Percentiles rank a stretch among this genome's conserved stretches.
Conservation (phyloP, 306 rosid genomes). For the Amphicarpaea edgeworthii region DNA sequence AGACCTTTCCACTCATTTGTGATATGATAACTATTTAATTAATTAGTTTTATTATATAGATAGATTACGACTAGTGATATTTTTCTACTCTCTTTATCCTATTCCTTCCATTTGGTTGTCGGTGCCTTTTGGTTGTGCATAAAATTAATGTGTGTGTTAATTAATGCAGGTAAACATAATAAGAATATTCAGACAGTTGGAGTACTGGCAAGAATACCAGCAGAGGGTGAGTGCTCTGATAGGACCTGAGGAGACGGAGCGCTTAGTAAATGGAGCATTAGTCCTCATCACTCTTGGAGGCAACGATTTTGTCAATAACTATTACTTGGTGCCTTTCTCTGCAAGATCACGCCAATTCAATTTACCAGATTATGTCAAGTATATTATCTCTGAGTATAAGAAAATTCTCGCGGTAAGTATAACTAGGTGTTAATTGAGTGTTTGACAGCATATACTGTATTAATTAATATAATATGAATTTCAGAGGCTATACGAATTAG, state of each 20-base stretch:
- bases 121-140: neutral
- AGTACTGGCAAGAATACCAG: slow-evolving; percentile 69
- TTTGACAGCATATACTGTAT: too few relatives aligned
- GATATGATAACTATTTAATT: neutral
- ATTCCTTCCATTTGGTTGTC: neutral
- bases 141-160: neutral
- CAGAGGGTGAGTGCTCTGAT: slow-evolving; percentile 57
- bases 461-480: too few relatives aligned
- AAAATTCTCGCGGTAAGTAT: slow-evolving; percentile 61
- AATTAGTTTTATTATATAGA: neutral
- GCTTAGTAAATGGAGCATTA: slow-evolving; percentile 59
- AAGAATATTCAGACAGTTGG: slow-evolving; percentile 65
- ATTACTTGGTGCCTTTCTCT: slow-evolving; percentile 77
- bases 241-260: slow-evolving; percentile 51
- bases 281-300: slow-evolving; percentile 82
- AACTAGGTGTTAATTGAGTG: too few relatives aligned
- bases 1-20: neutral
- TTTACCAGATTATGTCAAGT: slow-evolving; percentile 70
- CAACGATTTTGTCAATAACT: slow-evolving; percentile 89
- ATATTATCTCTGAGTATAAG: slow-evolving; percentile 65
- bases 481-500: slow-evolving; percentile 63
- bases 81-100: neutral
- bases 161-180: slow-evolving; percentile 74
- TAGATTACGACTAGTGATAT: neutral
- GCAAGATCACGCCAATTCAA: slow-evolving; percentile 74